Evolutionary conservation across 106 monocot species (phyloP), one percentile per base, ranked within the genome.

Genomic region (Dendrobium catenatum): DNA sequence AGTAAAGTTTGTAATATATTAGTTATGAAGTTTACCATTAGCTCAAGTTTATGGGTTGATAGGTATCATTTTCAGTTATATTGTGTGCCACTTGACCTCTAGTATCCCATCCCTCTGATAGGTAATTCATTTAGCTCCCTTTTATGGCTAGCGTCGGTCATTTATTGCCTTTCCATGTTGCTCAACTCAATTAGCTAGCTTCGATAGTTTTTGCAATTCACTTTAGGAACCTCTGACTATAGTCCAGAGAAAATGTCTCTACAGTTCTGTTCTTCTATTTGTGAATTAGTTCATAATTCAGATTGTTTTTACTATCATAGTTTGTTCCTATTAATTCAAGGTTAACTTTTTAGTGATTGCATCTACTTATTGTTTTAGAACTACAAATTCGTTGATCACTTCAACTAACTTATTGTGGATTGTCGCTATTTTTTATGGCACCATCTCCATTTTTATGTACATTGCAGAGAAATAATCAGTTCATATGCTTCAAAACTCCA

Each of bases 401-500:
- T 72, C 33, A 27, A 37, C 49, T 49, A 10, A 2, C 11, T 49
- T 49, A 49, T 49, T 49, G 49, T 72, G 9, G 70, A 37, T 37
- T 33, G 10, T 72, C 37, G 8, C 70, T 6, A 72, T 15, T 37
- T 68, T 72, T 29, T 15, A 4, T 27, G 24, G 17, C 24, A 66
- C n/a, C 8, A 66, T 66, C 66, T 66, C 19, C 66, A 55, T 26
- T 41, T 13, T 74, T 27, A 76, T 48, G 76, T 19, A 76, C 40
- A 24, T 40, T 55, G 29, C 82, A 91, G 89, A 77, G 89, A 89
- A 56, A 81, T 77, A 5, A 80, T 91, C 49, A 85, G 42, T 61
- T 8, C 40, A 27, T 91, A 91, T 79, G 81, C 89, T n/a, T 44
- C 77, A 10, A 76, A 77, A 44, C 83, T 89, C 77, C 87, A 92